Evolutionary conservation across 1,284 basidiomycete species (phyloP).

Genomic region (Irpex rosettiformis): DNA sequence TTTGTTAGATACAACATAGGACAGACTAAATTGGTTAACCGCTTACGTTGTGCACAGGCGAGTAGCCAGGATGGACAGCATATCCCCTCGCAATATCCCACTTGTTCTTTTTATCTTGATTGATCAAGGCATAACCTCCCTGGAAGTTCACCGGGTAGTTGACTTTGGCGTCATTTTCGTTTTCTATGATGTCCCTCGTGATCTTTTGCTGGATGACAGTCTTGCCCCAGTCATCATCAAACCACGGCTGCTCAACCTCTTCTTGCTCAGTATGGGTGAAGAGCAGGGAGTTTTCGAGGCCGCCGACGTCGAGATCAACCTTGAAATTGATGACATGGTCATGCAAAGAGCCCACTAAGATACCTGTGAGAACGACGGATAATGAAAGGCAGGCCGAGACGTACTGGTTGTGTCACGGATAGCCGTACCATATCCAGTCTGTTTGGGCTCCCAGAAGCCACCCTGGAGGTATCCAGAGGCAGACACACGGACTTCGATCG

Average conservation of each 20-base stretch:
- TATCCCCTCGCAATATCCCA: slow-evolving; percentile 59
- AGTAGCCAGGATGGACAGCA: slow-evolving; percentile 52
- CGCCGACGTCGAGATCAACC: slow-evolving; percentile 61
- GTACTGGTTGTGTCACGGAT: slow-evolving; percentile 54
- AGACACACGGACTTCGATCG: slow-evolving; percentile 60
- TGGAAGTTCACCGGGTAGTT: slow-evolving; percentile 54
- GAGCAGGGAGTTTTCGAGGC: slow-evolving; percentile 55
- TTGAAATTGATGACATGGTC: slow-evolving; percentile 70
- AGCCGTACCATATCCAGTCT: slow-evolving; percentile 50
- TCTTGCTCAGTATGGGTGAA: slow-evolving; percentile 48
- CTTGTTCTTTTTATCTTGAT: slow-evolving; percentile 50
- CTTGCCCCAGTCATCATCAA: slow-evolving; percentile 59
- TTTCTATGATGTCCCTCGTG: slow-evolving; percentile 43
- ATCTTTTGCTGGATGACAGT: slow-evolving; percentile 54
- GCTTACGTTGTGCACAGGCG: slow-evolving; percentile 47
- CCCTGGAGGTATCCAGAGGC: slow-evolving; percentile 70
- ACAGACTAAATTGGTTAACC: background rate
- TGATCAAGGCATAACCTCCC: slow-evolving; percentile 56
- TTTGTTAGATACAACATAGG: background rate
- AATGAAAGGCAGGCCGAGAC: slow-evolving; percentile 13
- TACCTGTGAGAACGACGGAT: background rate
- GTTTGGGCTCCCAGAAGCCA: slow-evolving; percentile 48
- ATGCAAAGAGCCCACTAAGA: slow-evolving; percentile 61
- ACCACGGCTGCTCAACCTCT: slow-evolving; percentile 49
- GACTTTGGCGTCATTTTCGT: slow-evolving; percentile 53